A percentile compares a stretch with the other conserved stretches of the same genome.
Conservation (phyloP, 192 early-diverging fungal species). For the Backusella westeae region DNA sequence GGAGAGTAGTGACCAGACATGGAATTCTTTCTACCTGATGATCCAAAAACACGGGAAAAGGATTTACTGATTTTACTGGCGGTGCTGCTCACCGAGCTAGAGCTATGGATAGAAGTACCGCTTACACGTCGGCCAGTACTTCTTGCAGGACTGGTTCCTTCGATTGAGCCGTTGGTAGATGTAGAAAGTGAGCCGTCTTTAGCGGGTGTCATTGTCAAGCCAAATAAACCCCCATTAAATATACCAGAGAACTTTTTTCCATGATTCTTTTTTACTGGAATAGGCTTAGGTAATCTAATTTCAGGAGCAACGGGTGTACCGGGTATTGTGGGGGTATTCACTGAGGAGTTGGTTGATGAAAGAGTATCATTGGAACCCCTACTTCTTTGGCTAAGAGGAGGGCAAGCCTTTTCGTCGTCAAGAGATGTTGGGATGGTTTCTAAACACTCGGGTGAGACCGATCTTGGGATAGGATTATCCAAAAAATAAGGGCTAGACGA, state of each 20-base stretch:
- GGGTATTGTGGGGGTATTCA: background rate
- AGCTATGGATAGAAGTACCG: background rate
- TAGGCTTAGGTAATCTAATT: background rate
- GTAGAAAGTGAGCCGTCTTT: background rate
- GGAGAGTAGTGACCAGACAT: background rate
- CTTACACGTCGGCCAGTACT: background rate
- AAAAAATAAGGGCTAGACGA: background rate
- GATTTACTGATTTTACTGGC: conserved; percentile 11
- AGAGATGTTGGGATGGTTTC: background rate
- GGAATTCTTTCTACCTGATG: background rate
- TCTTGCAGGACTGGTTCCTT: background rate
- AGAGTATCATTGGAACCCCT: conserved; percentile 13
- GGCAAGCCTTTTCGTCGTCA: background rate
- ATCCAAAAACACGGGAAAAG: background rate
- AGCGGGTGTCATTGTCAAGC: background rate
- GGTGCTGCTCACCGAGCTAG: conserved; percentile 10
- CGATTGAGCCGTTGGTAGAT: background rate
- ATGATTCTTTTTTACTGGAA: conserved; percentile 5
- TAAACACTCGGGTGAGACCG: conserved; percentile 2
- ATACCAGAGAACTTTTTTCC: background rate
- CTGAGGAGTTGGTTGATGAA: background rate
- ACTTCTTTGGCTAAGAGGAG: background rate
- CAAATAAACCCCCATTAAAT: conserved; percentile 3
- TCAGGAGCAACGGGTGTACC: conserved; percentile 10
- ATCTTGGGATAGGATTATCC: conserved; percentile 9